Evolutionary conservation across 1,284 basidiomycete species (phyloP), one percentile per base, ranked within the genome.

Genomic region (Ceraceosorus bombacis): DNA sequence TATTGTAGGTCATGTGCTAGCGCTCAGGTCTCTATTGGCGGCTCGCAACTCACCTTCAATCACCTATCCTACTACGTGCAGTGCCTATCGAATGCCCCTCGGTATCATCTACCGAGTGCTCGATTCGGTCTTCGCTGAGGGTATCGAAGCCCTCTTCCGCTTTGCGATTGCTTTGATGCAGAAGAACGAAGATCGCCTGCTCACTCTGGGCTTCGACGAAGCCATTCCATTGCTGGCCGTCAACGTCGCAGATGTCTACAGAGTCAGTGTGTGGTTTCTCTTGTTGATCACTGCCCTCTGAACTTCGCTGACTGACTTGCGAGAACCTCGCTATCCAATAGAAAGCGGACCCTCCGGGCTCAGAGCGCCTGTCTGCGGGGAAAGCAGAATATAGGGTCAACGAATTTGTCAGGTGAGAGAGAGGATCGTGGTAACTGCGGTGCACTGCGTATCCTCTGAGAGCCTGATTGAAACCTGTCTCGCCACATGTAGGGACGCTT

Each of bases 91-190:
- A n/a, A 96, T 96, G 76, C 94, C 94, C 0, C 81, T 96, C 55
- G 87, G 92, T 8, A 84, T 97, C 49, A 94, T 97, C 3, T 95
- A 91, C 73, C 85, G 94, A 71, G 92, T 98, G 78, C 89, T 93
- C 73, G 91, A 94, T 78, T 88, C 88, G 72, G 90, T 92, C 59
- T 85, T 98, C 62, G 95, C 95, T 0, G 96, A 89, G 74, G 94
- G 94, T 4, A 90, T 97, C 60, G 94, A 98, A 78, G 90, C 94
- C 0, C 87, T 97, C 54, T 97, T 98, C 79, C 86, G 92, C 6
- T 98, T 98, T 80, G 89, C 90, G 59, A 82, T 97, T 17, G 86
- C 86, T 12, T 81, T 98, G 5, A 81, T 98, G 59, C 85, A 87
- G 74, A 88, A 88, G 76, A 95, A 93, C 70, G 94, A 98, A 78